Evolutionary conservation across 2,329 filamentous ascomycete species (phyloP), one percentile per base, ranked within the genome.

Genomic region (Pseudogymnoascus sp.): DNA sequence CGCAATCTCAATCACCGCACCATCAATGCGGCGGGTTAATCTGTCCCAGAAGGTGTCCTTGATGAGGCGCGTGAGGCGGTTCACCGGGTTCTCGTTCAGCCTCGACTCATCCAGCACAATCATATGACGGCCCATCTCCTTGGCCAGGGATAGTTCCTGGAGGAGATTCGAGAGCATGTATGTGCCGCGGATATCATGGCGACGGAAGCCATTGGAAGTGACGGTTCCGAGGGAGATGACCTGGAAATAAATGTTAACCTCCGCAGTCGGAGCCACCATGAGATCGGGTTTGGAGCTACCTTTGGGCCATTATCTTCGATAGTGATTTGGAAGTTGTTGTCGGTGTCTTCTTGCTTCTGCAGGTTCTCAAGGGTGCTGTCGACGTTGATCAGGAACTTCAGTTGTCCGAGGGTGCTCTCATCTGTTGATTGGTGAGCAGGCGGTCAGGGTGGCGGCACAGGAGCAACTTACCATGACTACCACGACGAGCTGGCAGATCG

Each of bases 91-190:
- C 77, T 99, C 94, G 72, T 93, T 96, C 67, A 99, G 79, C 25
- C 93, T 87, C 8, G 87, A 88, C 72, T 97, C 92, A 70, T 97
- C 92, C 48, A 99, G 83, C 61, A 97, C 85, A 69, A 97, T 93
- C 71, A 91, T 87, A 75, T 92, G 91, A 64, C 90, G 87, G 63
- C 91, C 92, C 71, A 91, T 92, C 73, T 95, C 89, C 79, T 96
- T 88, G 66, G 94, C 94, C 67, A 97, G 82, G 1, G 89, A 94
- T 67, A 99, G 83, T 76, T 99, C 94, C 76, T 99, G 94, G 40
- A 97, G 81, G 52, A 97, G 84, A 73, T 97, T 99, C 65, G 93
- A 96, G 63, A 99, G 83, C 88, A 96, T 95, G 75, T 99, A 99
- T 33, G 91, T 97, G 70, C 94, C 94, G 67, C 93, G 89, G 65